phyloP scores from a whole-genome alignment of 2,329 filamentous ascomycete genomes.

The Diaporthe vaccinii region DNA sequence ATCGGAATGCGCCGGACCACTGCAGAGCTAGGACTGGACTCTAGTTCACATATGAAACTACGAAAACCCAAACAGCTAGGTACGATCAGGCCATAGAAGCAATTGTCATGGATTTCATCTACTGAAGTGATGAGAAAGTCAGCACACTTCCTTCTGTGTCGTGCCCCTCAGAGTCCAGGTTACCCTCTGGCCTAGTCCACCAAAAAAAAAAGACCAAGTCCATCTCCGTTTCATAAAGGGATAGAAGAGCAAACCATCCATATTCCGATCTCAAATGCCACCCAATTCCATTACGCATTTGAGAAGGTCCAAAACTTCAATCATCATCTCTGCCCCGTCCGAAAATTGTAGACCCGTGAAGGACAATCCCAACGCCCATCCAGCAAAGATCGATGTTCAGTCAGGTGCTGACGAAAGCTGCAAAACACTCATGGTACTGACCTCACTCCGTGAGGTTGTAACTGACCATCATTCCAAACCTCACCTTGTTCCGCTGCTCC shows the following conservation, averaged over 20 bases:
- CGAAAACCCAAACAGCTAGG: fast-evolving
- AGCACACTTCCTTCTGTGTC: background rate
- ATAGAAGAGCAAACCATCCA: background rate
- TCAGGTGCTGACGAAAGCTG: background rate
- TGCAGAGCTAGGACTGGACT: background rate
- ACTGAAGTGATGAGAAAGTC: background rate
- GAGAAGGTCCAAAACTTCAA: background rate
- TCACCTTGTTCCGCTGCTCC: constrained; percentile 7
- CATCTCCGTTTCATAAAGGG: background rate
- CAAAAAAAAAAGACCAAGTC: background rate
- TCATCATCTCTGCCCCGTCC: too few relatives aligned
- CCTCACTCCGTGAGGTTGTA: background rate
- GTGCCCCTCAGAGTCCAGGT: background rate
- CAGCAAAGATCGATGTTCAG: background rate
- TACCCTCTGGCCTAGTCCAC: background rate
- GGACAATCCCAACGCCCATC: too few relatives aligned
- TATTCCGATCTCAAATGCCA: background rate
- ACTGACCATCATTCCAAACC: constrained; percentile 12
- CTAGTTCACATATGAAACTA: background rate
- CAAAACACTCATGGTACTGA: too few relatives aligned
- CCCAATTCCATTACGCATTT: background rate
- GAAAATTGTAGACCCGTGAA: background rate
- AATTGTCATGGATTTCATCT: background rate
- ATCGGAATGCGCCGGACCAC: background rate
- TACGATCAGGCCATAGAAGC: background rate